Percentiles rank a stretch among this genome's conserved stretches.
Conservation (phyloP, 768 basidiomycete species). For the Trametes cingulata region DNA sequence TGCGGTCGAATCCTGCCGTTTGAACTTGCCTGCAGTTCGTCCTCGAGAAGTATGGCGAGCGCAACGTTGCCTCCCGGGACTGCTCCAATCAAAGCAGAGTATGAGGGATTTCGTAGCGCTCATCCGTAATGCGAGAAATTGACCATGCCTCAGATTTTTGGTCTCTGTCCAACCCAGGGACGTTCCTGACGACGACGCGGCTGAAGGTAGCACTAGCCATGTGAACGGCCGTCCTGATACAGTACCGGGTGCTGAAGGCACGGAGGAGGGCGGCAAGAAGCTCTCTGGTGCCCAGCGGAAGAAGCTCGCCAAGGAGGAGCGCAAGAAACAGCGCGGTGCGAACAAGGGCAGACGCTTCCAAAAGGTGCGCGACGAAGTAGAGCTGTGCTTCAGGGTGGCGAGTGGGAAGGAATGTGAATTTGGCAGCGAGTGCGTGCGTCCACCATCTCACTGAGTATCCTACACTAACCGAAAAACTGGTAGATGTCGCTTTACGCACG, state of each 20-base stretch:
- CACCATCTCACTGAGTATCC: background rate
- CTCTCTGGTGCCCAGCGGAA: slow-evolving; percentile 40
- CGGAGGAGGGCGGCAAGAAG: slow-evolving; percentile 29
- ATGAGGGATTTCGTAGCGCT: slow-evolving; percentile 13
- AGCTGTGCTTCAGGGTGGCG: slow-evolving; percentile 82
- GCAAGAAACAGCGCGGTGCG: slow-evolving; percentile 73
- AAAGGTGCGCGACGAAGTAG: slow-evolving; percentile 75
- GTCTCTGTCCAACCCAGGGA: slow-evolving; percentile 32
- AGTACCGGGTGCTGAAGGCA: slow-evolving; percentile 8
- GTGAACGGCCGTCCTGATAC: slow-evolving; percentile 22
- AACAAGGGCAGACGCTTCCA: slow-evolving; percentile 84
- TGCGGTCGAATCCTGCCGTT: too few relatives aligned
- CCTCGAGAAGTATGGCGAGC: background rate
- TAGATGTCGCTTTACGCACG: slow-evolving; percentile 82
- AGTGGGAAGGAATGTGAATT: slow-evolving; percentile 69
- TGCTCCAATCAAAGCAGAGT: slow-evolving; percentile 58
- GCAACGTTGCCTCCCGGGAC: slow-evolving; percentile 38
- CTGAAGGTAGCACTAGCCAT: slow-evolving; percentile 57
- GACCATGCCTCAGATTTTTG: slow-evolving; percentile 38
- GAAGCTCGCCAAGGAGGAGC: slow-evolving; percentile 60
- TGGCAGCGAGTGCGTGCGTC: slow-evolving; percentile 56
- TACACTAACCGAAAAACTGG: background rate
- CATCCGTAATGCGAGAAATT: too few relatives aligned
- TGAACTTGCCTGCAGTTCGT: too few relatives aligned
- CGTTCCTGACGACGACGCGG: slow-evolving; percentile 56